These are phyloP conservation scores for Lolium perenne DNA, from an alignment of 176 grass and related monocot species.

Conservation along the genomic window DNA sequence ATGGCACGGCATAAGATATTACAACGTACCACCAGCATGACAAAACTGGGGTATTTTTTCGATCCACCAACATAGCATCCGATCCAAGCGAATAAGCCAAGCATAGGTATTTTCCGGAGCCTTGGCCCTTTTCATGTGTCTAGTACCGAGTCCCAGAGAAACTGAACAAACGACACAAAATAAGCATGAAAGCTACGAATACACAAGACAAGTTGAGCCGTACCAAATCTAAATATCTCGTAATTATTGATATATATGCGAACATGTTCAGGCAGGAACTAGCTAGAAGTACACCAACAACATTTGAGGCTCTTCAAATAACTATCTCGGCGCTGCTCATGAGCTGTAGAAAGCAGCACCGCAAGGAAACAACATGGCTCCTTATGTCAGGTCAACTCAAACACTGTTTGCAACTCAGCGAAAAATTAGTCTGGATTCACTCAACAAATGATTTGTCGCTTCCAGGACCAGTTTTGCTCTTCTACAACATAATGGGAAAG, in stretches of 20 bases:
- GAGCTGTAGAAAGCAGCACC: not conserved
- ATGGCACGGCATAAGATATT: not conserved
- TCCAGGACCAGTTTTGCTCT: conserved; percentile 9
- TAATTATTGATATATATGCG: too few species aligned
- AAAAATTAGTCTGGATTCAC: not conserved
- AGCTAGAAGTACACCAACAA: not conserved
- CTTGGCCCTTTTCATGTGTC: not conserved
- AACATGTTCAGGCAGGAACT: not conserved
- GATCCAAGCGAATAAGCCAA: not conserved
- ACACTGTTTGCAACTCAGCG: not conserved
- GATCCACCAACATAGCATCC: too few species aligned
- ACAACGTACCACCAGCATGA: too few species aligned
- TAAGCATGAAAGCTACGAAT: not conserved
- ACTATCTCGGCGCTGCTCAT: not conserved
- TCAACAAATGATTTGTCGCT: conserved; percentile 11
- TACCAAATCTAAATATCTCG: not conserved
- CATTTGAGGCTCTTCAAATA: not conserved
- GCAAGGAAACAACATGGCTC: not conserved
- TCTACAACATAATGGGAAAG: not conserved
- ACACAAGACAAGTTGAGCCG: not conserved
- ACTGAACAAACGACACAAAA: not conserved
- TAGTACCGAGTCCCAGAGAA: not conserved
- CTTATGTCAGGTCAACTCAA: not conserved
- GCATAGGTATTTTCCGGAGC: not conserved
- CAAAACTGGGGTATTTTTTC: too few species aligned